Evolutionary conservation across 2,329 filamentous ascomycete species (phyloP).

Genomic region (Penicillium olsonii): DNA sequence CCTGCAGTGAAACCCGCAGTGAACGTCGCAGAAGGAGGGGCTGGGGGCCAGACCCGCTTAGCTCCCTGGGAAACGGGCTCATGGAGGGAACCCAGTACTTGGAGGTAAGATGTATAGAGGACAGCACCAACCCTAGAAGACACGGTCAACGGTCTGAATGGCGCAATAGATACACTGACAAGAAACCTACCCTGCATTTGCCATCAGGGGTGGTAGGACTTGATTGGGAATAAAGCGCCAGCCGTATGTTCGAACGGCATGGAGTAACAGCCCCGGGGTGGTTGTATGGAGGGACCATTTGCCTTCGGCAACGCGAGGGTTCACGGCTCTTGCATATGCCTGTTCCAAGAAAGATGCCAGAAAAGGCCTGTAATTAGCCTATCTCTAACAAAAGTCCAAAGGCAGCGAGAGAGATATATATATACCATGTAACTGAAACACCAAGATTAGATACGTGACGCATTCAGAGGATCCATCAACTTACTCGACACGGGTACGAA

Average conservation of each 20-base stretch:
- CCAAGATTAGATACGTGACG: background rate
- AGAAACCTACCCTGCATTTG: slow-evolving; percentile 57
- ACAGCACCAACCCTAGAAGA: slow-evolving; percentile 58
- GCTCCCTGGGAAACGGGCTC: slow-evolving; percentile 58
- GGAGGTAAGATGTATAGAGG: slow-evolving; percentile 65
- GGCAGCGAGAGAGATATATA: slow-evolving; percentile 9
- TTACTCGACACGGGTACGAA: slow-evolving; percentile 86
- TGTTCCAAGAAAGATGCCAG: slow-evolving; percentile 26
- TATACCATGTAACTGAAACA: slow-evolving; percentile 53
- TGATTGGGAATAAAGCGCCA: slow-evolving; percentile 67
- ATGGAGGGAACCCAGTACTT: slow-evolving; percentile 59
- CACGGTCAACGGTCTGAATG: background rate
- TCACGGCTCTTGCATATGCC: slow-evolving; percentile 65
- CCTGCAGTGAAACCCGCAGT: slow-evolving; percentile 62
- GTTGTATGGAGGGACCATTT: slow-evolving; percentile 63
- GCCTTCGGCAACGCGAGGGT: slow-evolving; percentile 50
- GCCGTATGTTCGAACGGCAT: slow-evolving; percentile 62
- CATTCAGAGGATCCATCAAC: slow-evolving; percentile 30
- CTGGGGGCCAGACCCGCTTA: slow-evolving; percentile 63
- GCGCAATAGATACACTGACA: background rate
- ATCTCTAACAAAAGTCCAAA: background rate
- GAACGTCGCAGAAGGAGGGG: slow-evolving; percentile 56
- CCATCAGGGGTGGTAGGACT: slow-evolving; percentile 63
- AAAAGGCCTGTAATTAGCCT: slow-evolving; percentile 11
- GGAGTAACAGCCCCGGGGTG: slow-evolving; percentile 61